Conservation (phyloP, 2,329 filamentous ascomycete genomes). For the Plenodomus tracheiphilus region DNA sequence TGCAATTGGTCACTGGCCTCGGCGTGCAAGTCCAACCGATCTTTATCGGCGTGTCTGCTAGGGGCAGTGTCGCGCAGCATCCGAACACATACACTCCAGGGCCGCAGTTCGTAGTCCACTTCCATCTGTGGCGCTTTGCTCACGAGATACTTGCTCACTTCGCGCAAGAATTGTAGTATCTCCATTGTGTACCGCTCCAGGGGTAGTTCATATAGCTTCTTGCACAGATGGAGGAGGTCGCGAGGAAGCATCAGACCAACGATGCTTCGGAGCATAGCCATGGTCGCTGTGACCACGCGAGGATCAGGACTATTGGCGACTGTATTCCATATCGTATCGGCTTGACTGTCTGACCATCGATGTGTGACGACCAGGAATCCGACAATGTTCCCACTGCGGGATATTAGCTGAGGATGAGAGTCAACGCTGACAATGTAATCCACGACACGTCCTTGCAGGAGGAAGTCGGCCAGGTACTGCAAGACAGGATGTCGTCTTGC, state of each 20-base stretch:
- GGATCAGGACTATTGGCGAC: conserved; percentile 81
- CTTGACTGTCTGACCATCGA: conserved; percentile 71
- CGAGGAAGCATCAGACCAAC: conserved; percentile 48
- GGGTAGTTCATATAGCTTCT: conserved; percentile 62
- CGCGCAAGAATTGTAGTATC: conserved; percentile 35
- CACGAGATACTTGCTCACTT: conserved; percentile 26
- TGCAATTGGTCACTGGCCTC: conserved; percentile 66
- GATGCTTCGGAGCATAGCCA: conserved; percentile 64
- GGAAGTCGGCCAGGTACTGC: conserved; percentile 68
- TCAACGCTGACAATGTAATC: conserved; percentile 88
- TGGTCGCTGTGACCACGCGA: conserved; percentile 77
- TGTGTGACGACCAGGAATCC: conserved; percentile 82
- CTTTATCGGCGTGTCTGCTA: conserved; percentile 56
- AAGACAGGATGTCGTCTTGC: conserved; percentile 58
- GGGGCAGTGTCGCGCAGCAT: conserved; percentile 73
- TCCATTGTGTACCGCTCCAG: conserved; percentile 36
- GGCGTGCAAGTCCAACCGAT: conserved; percentile 64
- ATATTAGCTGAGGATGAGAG: conserved; percentile 88
- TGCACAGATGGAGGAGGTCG: conserved; percentile 63
- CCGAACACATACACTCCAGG: conserved; percentile 63
- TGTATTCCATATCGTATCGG: conserved; percentile 82
- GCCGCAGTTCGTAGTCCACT: conserved; percentile 39
- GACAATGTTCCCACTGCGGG: conserved; percentile 78
- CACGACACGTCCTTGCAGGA: conserved; percentile 72
- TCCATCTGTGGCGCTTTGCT: conserved; percentile 13